Evolutionary conservation across 352 stramenopile genomes (phyloP).

Genomic region (Globisporangium camurandrum): DNA sequence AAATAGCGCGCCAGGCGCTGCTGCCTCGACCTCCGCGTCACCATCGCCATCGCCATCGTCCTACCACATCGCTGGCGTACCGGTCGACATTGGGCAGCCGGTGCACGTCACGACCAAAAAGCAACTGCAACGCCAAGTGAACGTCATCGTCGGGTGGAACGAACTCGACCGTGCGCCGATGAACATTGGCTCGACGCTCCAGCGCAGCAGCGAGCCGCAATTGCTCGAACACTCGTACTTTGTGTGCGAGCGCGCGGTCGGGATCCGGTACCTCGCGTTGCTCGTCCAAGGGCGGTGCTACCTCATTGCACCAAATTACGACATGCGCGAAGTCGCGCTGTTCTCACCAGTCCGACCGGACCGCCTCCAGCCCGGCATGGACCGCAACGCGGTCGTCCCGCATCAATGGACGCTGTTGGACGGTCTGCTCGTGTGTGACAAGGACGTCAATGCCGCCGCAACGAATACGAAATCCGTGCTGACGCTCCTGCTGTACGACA

Average conservation of each 20-base stretch:
- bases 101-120: conserved; percentile 71
- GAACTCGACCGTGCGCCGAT: conserved; percentile 70
- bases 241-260: conserved; percentile 74
- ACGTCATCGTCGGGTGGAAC: conserved; percentile 73
- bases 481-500: conserved; percentile 80
- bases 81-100: conserved; percentile 53
- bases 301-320: conserved; percentile 77
- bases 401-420: conserved; percentile 88
- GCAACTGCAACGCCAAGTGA: conserved; percentile 77
- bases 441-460: no score
- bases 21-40: neutral
- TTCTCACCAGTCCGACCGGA: conserved; percentile 77
- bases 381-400: conserved; percentile 61
- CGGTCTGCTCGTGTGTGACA: conserved; percentile 73
- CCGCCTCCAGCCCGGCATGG: conserved; percentile 60
- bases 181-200: conserved; percentile 60
- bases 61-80: conserved; percentile 39
- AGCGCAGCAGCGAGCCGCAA: conserved; percentile 65
- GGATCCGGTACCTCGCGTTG: conserved; percentile 68
- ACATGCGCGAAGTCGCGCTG: conserved; percentile 69
- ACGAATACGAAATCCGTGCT: conserved; percentile 58
- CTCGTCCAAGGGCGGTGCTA: conserved; percentile 78
- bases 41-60: neutral
- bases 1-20: no score
- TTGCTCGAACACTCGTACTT: conserved; percentile 80